A percentile compares a stretch with the other conserved stretches of the same genome.
Conservation (phyloP, 305 asterid genomes). For the Galium porrigens region DNA sequence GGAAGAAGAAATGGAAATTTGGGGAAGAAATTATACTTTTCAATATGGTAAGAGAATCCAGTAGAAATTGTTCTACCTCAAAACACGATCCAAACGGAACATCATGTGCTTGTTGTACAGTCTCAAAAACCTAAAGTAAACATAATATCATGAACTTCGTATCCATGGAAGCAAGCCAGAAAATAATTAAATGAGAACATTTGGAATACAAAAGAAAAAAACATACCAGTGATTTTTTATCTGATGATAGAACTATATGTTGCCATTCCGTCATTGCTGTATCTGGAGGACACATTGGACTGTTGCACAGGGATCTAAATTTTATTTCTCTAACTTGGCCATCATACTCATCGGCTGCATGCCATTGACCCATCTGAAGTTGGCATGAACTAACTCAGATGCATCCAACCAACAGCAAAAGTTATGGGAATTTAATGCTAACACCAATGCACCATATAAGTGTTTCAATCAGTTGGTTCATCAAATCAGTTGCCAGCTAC, state of each 20-base stretch:
- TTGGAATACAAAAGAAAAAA: neutral
- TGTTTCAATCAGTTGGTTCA: neutral
- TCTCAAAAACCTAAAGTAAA: constrained; percentile 62
- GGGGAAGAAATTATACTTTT: neutral
- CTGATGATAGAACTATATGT: constrained; percentile 49
- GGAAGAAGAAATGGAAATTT: neutral
- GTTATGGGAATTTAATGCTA: neutral
- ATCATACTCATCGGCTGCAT: constrained; percentile 55
- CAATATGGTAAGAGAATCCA: neutral
- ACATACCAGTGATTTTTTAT: constrained; percentile 52
- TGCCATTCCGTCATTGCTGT: constrained; percentile 81
- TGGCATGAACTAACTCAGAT: constrained; percentile 11
- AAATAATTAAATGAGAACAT: neutral
- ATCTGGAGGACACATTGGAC: constrained; percentile 93
- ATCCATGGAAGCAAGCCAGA: constrained; percentile 7
- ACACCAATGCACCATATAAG: neutral
- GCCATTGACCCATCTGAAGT: constrained; percentile 68
- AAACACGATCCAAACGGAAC: constrained; percentile 89
- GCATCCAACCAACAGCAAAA: neutral
- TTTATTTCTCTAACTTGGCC: constrained; percentile 82
- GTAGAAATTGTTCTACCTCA: constrained; percentile 40
- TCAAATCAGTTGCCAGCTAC: neutral
- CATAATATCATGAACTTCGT: constrained; percentile 12
- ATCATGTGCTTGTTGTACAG: constrained; percentile 76
- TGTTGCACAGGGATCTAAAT: constrained; percentile 56